Percentiles rank a stretch among this genome's conserved stretches.
These are phyloP conservation scores for Penicillium sp. DNA, from an alignment of 2,329 filamentous ascomycete species.

Conservation along the genomic window DNA sequence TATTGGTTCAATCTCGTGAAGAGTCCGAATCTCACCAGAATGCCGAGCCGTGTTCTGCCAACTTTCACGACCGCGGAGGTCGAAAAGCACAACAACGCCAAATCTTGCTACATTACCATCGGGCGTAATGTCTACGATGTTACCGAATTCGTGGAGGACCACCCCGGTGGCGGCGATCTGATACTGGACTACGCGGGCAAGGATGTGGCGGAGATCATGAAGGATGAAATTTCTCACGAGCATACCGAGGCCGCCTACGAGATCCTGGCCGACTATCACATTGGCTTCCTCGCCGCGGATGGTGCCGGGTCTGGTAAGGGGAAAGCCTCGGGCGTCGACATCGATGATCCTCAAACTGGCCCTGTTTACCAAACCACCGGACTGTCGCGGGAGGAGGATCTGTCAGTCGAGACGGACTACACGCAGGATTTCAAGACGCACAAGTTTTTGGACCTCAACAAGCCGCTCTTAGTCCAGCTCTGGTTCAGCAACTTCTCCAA, in stretches of 20 bases:
- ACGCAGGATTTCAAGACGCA: constrained; percentile 75
- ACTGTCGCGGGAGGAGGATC: constrained; percentile 83
- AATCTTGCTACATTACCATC: constrained; percentile 91
- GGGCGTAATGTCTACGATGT: constrained; percentile 92
- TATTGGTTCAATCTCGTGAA: background rate
- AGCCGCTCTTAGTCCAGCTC: constrained; percentile 80
- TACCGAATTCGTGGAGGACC: constrained; percentile 82
- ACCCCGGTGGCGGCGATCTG: constrained; percentile 85
- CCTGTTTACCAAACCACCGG: constrained; percentile 62
- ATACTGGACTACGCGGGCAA: constrained; percentile 87
- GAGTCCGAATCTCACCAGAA: constrained; percentile 40
- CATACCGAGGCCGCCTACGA: constrained; percentile 96
- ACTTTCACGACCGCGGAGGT: constrained; percentile 80
- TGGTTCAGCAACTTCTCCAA: constrained; percentile 87
- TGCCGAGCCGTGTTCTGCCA: constrained; percentile 79
- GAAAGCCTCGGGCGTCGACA: constrained; percentile 29
- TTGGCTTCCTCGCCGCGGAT: constrained; percentile 72
- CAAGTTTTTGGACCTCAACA: constrained; percentile 88
- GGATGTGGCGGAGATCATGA: constrained; percentile 77
- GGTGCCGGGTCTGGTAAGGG: constrained; percentile 48
- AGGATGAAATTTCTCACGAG: constrained; percentile 75
- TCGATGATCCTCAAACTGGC: constrained; percentile 24
- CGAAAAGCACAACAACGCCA: constrained; percentile 69
- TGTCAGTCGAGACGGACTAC: constrained; percentile 80
- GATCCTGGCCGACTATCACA: constrained; percentile 78